Conservation (phyloP, 371 early-diverging fungal species). For the Conidiobolus incongruus region DNA sequence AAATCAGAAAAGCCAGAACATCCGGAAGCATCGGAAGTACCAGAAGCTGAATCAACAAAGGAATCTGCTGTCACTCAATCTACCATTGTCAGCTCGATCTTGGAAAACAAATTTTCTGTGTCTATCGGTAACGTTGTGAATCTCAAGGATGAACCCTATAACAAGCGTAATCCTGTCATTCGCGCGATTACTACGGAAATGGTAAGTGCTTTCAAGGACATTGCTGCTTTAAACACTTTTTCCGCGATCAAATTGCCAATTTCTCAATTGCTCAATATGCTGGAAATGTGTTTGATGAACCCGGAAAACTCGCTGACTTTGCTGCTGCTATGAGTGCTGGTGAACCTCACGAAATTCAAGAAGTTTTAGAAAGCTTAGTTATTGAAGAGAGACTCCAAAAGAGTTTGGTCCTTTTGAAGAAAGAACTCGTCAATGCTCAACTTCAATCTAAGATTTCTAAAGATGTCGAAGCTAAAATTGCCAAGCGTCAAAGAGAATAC, state of each 20-base stretch:
- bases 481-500: slow-evolving; percentile 86
- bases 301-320: slow-evolving; percentile 86
- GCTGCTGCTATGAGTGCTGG: slow-evolving; percentile 87
- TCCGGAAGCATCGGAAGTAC: no score
- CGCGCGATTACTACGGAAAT: slow-evolving; percentile 91
- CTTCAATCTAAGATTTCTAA: slow-evolving; percentile 86
- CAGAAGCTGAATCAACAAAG: no score
- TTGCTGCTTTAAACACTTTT: slow-evolving; percentile 77
- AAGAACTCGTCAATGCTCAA: slow-evolving; percentile 89
- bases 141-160: slow-evolving; percentile 58
- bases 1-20: no score
- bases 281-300: slow-evolving; percentile 85
- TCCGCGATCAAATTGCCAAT: slow-evolving; percentile 90
- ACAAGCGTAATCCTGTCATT: slow-evolving; percentile 56
- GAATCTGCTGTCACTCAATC: no score
- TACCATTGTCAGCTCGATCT: no score
- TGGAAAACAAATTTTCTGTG: slow-evolving; percentile 30
- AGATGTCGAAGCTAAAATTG: slow-evolving; percentile 90
- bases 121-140: slow-evolving; percentile 73
- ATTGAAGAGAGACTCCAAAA: slow-evolving; percentile 84
- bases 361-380: slow-evolving; percentile 63
- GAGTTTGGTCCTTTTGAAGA: slow-evolving; percentile 76
- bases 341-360: slow-evolving; percentile 76
- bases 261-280: slow-evolving; percentile 88
- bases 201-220: slow-evolving; percentile 84